phyloP scores from a whole-genome alignment of 495 filamentous ascomycete genomes.

The Paragyromitra xinjiangensis region DNA sequence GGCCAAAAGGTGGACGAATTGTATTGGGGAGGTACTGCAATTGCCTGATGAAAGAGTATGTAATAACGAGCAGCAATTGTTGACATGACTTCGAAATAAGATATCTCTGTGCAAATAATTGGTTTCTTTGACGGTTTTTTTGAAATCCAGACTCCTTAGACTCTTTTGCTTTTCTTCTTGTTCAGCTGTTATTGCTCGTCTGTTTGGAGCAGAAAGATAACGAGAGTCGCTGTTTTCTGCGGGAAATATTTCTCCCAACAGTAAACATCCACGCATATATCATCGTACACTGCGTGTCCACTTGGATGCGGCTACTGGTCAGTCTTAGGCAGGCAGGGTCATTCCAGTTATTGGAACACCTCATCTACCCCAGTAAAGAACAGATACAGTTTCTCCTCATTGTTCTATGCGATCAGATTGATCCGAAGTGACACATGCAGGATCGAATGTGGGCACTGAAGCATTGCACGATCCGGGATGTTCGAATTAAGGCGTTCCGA shows the following conservation, averaged over 20 bases:
- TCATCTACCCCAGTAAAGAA: constrained; percentile 3
- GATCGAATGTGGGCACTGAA: constrained; percentile 19
- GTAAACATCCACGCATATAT: constrained; percentile 23
- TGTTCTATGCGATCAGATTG: constrained; percentile 9
- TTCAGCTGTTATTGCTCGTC: not conserved
- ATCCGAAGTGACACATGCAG: not conserved
- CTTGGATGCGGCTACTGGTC: not conserved
- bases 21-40: not conserved
- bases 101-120: constrained; percentile 25
- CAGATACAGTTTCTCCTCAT: not conserved
- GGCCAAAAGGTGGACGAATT: constrained; percentile 12
- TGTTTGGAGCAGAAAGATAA: constrained; percentile 10
- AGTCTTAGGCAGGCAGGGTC: not conserved
- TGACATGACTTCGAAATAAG: constrained; percentile 6
- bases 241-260: constrained; percentile 7
- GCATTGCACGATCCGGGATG: constrained; percentile 17
- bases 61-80: constrained; percentile 16
- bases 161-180: constrained; percentile 10
- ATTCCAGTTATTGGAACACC: not conserved
- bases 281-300: constrained; percentile 9
- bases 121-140: constrained; percentile 2
- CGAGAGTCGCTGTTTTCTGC: not conserved
- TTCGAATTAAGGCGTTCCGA: constrained; percentile 28
- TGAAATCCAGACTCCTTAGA: constrained; percentile 4
- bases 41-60: not conserved